Base-by-base conservation (phyloP, 176 grass and related monocot genomes). In the Oryza meridionalis region DNA sequence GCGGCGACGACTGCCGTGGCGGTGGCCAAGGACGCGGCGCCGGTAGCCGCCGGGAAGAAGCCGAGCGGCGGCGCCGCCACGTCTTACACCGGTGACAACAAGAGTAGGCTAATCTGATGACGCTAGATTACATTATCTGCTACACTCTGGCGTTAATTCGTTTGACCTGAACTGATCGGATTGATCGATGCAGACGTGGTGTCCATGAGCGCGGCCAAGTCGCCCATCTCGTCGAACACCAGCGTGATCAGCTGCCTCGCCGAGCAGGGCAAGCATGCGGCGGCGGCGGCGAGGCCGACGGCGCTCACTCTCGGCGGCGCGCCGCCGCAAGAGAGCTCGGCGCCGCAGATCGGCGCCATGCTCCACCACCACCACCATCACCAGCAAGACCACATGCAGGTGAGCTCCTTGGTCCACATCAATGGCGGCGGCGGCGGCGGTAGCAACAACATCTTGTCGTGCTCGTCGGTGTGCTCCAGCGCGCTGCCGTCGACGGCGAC, bases 191-290 rank as follows among this genome's bases (percentile, higher is more conserved):
- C 58, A 62, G 58, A 24, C 8, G 2, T 62, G 58, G 53, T 17
- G 53, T 58, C 58, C 50, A 19, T 87, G 69, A 75, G 58, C 72
- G 47, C 46, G 40, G 16, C 69, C 61, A 90, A 78, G 84, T 86
- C 88, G n/a, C 86, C 88, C 80, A 83, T 90, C 49, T 90, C 88
- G 0, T 87, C 88, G 3, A 90, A 87, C 75, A 83, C 80, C 9
- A 75, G 88, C 69, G 80, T 82, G 75, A 87, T 90, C 80, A 87
- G 88, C 88, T 86, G 75, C 75, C 61, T 84, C 61, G 47, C 38
- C 21, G 80, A 83, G 11, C 80, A 82, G 69, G 53, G 69, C 84
- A 89, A 81, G 61, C 67, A 53, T 29, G 27, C 27, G 38, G 8
- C 38, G 82, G 72, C 66, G 4, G 55, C 59, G 78, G 75, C 50